phyloP scores from a whole-genome alignment of 495 filamentous ascomycete genomes.

The Hyaloscypha variabilis region DNA sequence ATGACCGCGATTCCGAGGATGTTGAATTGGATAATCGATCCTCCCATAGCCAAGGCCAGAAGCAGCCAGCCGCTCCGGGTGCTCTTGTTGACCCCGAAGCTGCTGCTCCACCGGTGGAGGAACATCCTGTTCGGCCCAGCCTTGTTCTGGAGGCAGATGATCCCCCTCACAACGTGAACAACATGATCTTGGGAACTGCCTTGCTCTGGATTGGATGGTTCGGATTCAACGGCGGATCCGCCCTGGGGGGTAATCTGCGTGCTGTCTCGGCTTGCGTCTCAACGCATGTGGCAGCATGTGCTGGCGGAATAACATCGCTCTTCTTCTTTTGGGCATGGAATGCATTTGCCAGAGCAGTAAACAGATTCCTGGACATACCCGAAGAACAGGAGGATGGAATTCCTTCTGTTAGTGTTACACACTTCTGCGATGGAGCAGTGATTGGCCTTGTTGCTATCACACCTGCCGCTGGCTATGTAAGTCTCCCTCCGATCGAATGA shows the following conservation, averaged over 20 bases:
- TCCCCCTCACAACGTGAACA: slow-evolving; percentile 2
- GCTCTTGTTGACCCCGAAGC: neutral
- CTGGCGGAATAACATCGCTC: slow-evolving; percentile 41
- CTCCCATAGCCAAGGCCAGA: neutral
- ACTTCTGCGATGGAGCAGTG: slow-evolving; percentile 53
- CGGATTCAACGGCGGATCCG: slow-evolving; percentile 18
- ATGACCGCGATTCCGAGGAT: neutral
- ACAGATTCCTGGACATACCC: neutral
- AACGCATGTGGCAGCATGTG: slow-evolving; percentile 52
- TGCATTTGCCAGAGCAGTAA: slow-evolving; percentile 15
- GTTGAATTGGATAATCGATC: neutral
- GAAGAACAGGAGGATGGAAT: neutral
- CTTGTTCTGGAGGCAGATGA: neutral
- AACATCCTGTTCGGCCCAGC: neutral
- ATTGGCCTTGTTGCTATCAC: slow-evolving; percentile 58
- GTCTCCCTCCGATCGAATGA: neutral
- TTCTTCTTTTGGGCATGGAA: slow-evolving; percentile 27
- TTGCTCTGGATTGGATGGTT: slow-evolving; percentile 14
- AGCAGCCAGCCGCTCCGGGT: neutral
- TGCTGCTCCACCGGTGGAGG: neutral
- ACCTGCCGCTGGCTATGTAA: slow-evolving; percentile 52
- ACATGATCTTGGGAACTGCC: neutral
- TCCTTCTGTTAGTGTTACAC: slow-evolving; percentile 48
- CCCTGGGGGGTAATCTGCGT: slow-evolving; percentile 64
- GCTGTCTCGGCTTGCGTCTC: slow-evolving; percentile 51